Conservation (phyloP, 225 moss, liverwort and hornwort species). For the Bryoerythrophyllum caledonicum region DNA sequence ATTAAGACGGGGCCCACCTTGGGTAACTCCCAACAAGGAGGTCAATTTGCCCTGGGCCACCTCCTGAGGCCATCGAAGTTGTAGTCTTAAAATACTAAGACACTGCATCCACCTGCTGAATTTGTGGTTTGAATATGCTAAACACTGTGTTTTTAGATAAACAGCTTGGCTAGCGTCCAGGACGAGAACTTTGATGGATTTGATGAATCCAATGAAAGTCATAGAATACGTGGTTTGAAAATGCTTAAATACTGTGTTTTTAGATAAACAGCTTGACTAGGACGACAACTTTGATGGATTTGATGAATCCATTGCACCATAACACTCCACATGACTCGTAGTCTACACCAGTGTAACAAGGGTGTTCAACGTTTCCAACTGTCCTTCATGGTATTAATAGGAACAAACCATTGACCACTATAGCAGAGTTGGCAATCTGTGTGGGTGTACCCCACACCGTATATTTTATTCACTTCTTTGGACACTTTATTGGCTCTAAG, state of each 20-base stretch:
- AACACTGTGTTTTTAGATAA: not conserved
- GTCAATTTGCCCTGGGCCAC: too few relatives aligned
- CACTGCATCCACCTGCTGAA: not conserved
- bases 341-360: not conserved
- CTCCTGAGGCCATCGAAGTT: too few relatives aligned
- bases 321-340: not conserved
- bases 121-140: not conserved
- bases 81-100: not conserved
- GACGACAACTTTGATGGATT: slow-evolving; percentile 16
- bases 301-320: not conserved
- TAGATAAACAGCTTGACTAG: slow-evolving; percentile 11
- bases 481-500: not conserved
- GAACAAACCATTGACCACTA: slow-evolving; percentile 2
- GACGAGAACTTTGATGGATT: slow-evolving; percentile 13
- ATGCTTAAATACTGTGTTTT: not conserved
- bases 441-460: not conserved
- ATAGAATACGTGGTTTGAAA: not conserved
- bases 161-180: not conserved
- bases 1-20: too few relatives aligned
- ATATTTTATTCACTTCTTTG: too few relatives aligned
- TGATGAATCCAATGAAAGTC: not conserved
- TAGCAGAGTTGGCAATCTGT: not conserved
- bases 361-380: not conserved
- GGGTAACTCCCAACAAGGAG: too few relatives aligned
- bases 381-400: not conserved